Percentiles rank a stretch among this genome's conserved stretches.
phyloP scores from a whole-genome alignment of 2,329 filamentous ascomycete genomes.

The Sporothrix phasma region DNA sequence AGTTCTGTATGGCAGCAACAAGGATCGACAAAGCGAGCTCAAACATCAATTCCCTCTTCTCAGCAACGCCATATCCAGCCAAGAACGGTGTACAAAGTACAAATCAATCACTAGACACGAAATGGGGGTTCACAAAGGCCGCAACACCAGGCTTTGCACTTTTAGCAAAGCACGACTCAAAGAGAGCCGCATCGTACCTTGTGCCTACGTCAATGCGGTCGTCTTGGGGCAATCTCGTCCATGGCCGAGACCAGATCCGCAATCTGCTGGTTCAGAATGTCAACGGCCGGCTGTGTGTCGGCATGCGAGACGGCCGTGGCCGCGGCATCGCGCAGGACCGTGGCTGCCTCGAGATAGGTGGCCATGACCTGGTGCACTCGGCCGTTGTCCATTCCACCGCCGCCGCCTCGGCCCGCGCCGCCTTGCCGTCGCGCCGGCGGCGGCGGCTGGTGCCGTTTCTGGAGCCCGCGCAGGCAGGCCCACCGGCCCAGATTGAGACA shows the following conservation, averaged over 20 bases:
- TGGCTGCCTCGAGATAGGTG: constrained; percentile 8
- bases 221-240: neutral
- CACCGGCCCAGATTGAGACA: constrained; percentile 12
- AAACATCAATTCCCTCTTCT: too few relatives aligned
- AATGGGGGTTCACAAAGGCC: too few relatives aligned
- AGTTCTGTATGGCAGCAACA: too few relatives aligned
- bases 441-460: neutral
- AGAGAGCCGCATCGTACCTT: too few relatives aligned
- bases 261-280: neutral
- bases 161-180: too few relatives aligned
- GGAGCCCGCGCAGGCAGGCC: neutral
- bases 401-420: neutral
- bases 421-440: neutral
- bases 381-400: neutral
- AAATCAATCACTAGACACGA: too few relatives aligned
- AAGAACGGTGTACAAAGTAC: too few relatives aligned
- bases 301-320: constrained; percentile 13
- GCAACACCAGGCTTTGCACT: too few relatives aligned
- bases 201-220: neutral
- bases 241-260: neutral
- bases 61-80: too few relatives aligned
- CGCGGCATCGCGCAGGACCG: neutral
- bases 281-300: constrained; percentile 1
- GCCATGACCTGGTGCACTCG: neutral
- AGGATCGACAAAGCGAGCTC: too few relatives aligned